Evolutionary conservation across 2,329 filamentous ascomycete genomes (phyloP), one percentile per base, ranked within the genome.

Genomic region (Gnomoniopsis sp.): DNA sequence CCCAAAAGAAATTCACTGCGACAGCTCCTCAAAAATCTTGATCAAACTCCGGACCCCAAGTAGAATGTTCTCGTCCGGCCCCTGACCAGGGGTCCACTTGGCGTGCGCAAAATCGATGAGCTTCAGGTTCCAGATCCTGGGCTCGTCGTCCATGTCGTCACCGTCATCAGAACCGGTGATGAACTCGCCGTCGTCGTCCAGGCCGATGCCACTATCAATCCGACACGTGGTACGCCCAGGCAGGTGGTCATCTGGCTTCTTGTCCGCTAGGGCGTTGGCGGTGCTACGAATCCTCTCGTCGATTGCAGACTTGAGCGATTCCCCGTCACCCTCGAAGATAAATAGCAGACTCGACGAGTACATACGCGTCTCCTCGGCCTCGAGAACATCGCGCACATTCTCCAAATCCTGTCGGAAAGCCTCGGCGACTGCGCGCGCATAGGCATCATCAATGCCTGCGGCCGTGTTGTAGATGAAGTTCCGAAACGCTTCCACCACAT

Each of bases 91-190:
- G 1, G 86, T 88, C 87, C 89, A 98, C 52, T 79, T 76, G 12
- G 95, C 95, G 73, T 99, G 95, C 1, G 95, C 95, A 79, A 99
- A 99, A 72, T 99, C 95, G 66, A 99, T 99, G 63, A 99, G 80
- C 70, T 93, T 95, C 52, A 97, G 80, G 14, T 86, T 83, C 67
- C 88, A 91, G 47, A 96, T 84, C 66, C 87, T 87, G 0, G 88
- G 88, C 61, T 75, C 69, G 53, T 82, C 78, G 49, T 79, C 75
- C 2, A 85, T 82, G 1, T 86, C 77, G 1, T 79, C 77, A 11
- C 33, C 36, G 43, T 72, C 71, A 14, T 30, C 51, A 63, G 38
- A 34, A 48, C 65, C 23, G n/a, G 19, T 46, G 12, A 68, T 60
- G 46, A 71, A 69, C 66, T 73, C 70, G 23, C 73, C 74, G 26